Conservation (phyloP, 352 stramenopile genomes). For the Phytophthora ramorum region DNA sequence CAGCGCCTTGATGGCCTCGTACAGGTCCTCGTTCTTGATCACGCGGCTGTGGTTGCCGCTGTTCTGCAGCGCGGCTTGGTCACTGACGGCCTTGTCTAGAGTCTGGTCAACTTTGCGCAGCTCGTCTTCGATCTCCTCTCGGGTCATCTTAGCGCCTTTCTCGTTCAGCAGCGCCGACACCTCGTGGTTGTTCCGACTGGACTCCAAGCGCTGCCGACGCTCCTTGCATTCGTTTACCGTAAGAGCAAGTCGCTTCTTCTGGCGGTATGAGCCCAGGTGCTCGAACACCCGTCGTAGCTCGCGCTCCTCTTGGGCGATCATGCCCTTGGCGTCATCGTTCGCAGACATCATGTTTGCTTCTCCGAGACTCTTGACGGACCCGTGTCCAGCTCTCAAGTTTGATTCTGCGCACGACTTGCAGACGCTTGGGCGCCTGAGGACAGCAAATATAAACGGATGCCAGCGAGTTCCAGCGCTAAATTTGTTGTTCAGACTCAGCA, state of each 20-base stretch:
- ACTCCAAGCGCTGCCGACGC: slow-evolving; percentile 64
- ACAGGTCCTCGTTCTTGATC: slow-evolving; percentile 94
- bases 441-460: slow-evolving; percentile 21
- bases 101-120: slow-evolving; percentile 65
- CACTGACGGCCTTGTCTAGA: slow-evolving; percentile 56
- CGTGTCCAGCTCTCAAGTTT: slow-evolving; percentile 9
- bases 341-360: slow-evolving; percentile 68
- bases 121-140: slow-evolving; percentile 82
- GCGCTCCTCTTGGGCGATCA: slow-evolving; percentile 95
- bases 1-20: slow-evolving; percentile 93
- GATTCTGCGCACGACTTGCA: slow-evolving; percentile 8
- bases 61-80: slow-evolving; percentile 63
- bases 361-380: not conserved
- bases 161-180: slow-evolving; percentile 81
- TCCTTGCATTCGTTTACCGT: slow-evolving; percentile 58
- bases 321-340: slow-evolving; percentile 79
- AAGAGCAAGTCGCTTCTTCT: slow-evolving; percentile 80
- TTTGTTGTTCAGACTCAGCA: slow-evolving; percentile 11
- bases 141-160: slow-evolving; percentile 78
- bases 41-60: slow-evolving; percentile 58
- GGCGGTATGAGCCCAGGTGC: slow-evolving; percentile 91
- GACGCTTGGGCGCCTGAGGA: not conserved
- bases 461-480: slow-evolving; percentile 20
- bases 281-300: slow-evolving; percentile 96
- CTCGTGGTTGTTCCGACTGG: slow-evolving; percentile 72